Percentiles rank a stretch among this genome's conserved stretches.
These are phyloP conservation scores for Neurospora cerealis DNA, from an alignment of 495 filamentous ascomycete species.

Conservation along the genomic window DNA sequence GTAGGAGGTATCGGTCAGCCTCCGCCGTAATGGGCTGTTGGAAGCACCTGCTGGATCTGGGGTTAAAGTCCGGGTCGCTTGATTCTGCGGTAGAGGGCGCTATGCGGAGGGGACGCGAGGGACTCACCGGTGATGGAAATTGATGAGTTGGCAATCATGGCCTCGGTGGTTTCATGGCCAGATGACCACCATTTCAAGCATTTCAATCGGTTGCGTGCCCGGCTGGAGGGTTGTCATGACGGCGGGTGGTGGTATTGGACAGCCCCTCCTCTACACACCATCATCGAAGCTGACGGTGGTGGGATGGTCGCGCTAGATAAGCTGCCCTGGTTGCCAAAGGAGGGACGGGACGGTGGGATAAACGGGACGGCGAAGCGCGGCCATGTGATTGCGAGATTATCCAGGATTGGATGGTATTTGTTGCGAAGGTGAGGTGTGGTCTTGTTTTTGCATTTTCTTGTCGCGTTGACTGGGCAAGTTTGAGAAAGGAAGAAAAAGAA, in stretches of 20 bases:
- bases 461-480: background rate
- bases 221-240: conserved; percentile 2
- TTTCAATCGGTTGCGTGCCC: background rate
- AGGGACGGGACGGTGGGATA: conserved; percentile 3
- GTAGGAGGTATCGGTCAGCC: background rate
- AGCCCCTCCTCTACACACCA: background rate
- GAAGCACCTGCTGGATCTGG: background rate
- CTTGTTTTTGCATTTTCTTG: background rate
- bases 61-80: background rate
- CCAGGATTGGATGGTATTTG: background rate
- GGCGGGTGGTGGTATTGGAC: background rate
- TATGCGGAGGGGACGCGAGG: background rate
- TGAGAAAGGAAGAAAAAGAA: background rate
- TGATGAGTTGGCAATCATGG: conserved; percentile 22
- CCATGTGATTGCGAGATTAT: conserved; percentile 2
- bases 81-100: conserved; percentile 1
- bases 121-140: conserved; percentile 15
- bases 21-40: background rate
- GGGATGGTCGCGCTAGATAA: background rate
- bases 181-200: conserved; percentile 16
- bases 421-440: background rate
- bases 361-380: conserved; percentile 1
- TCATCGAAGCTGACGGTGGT: background rate
- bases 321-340: background rate
- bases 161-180: conserved; percentile 1